A percentile compares a stretch with the other conserved stretches of the same genome.
These are phyloP conservation scores for Chondrus crispus DNA, from an alignment of 23 red algal species.

Conservation along the genomic window DNA sequence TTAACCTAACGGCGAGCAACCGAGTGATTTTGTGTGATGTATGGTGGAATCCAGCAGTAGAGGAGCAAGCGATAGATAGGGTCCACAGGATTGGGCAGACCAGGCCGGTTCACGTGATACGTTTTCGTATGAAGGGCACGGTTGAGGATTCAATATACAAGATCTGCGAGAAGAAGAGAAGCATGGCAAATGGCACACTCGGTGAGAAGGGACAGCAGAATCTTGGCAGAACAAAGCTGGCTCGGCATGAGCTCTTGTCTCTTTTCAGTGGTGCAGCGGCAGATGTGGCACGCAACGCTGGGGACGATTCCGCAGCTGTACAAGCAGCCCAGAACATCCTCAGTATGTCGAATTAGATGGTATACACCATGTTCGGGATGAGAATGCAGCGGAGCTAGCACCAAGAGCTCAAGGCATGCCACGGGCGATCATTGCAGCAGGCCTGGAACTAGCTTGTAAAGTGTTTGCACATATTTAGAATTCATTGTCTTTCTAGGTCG, in stretches of 20 bases:
- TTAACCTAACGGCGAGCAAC: constrained; percentile 78
- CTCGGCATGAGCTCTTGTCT: not conserved
- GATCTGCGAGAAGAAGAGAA: not conserved
- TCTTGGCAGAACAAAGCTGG: not conserved
- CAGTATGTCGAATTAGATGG: too few relatives aligned
- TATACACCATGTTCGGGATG: too few relatives aligned
- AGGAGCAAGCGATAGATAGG: constrained; percentile 30
- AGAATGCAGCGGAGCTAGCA: too few relatives aligned
- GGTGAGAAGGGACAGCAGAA: constrained; percentile 18
- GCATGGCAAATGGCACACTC: not conserved
- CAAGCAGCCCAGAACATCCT: constrained; percentile 21
- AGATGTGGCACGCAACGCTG: constrained; percentile 10
- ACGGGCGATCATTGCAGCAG: too few relatives aligned
- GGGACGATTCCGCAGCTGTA: not conserved
- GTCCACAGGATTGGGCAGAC: constrained; percentile 30
- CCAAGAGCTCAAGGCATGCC: too few relatives aligned
- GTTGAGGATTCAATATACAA: constrained; percentile 21
- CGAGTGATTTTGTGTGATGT: constrained; percentile 78
- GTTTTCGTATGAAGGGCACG: not conserved
- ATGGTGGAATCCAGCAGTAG: constrained; percentile 41
- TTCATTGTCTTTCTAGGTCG: too few relatives aligned
- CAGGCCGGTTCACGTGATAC: not conserved
- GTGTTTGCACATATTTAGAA: too few relatives aligned
- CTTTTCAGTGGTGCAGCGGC: constrained; percentile 15
- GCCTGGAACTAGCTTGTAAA: too few relatives aligned